Base-by-base conservation (phyloP, 129 eudicot genomes). In the Tanacetum coccineum region DNA sequence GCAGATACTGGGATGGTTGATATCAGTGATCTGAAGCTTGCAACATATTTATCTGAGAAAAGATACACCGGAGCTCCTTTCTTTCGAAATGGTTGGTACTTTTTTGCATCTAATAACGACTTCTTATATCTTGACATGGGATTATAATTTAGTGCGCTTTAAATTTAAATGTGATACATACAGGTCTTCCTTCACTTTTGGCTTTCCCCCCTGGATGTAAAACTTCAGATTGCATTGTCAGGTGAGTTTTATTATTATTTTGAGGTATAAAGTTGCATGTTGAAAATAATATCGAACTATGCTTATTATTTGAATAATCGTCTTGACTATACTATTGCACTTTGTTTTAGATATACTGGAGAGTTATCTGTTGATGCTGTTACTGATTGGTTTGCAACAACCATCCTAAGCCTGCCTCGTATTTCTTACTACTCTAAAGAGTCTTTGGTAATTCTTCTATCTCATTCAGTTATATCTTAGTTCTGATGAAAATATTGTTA, bases 301-400 rank as follows among this genome's bases (percentile, higher is more conserved):
- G 57, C 75, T 51, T 40, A 32, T 13, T 25, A 39, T 40, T 52
- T 46, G 26, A 39, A 12, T 30, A 30, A 47, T 13, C 30, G 25
- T 54, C 13, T 44, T 64, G 17, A 79, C 9, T 36, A 15, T 30
- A 49, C 3, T 60, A 60, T 77, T 70, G 51, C 49, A 36, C 53
- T 20, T 59, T 54, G 77, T 60, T 50, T 21, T 75, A 93, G 99
- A 95, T 93, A 93, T 72, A 70, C 74, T 1, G 99, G 95, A 49
- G 95, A 89, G 63, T 93, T 82, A n/a, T 93, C 99, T 73, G 95
- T 93, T 80, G 96, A 93, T 89, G 87, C 86, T 11, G 80, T 93
- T 62, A 84, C 95, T 32, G 96, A 93, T 62, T 93, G 95, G 95
- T 76, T 93, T 79, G 85, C 95, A 46, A 84, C 93, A 63, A 70